Evolutionary conservation across 805 yeast genomes (phyloP).

Genomic region (Starmerella vitae): DNA sequence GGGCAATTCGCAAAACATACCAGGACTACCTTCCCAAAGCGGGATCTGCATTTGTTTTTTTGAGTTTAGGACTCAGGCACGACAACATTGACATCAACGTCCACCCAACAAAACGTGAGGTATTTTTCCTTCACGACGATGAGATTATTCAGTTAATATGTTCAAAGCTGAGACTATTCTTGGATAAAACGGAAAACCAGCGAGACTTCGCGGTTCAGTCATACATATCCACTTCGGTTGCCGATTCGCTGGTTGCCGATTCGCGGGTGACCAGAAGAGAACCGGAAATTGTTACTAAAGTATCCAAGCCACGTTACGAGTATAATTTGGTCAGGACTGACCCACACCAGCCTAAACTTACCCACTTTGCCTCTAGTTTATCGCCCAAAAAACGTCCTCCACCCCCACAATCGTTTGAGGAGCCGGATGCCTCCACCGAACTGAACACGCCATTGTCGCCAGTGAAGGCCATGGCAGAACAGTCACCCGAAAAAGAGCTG

Average conservation of each 20-base stretch:
- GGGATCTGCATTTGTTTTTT: slow-evolving; percentile 55
- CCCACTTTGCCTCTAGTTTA: slow-evolving; percentile 24
- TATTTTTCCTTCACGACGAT: slow-evolving; percentile 69
- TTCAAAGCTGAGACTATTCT: slow-evolving; percentile 34
- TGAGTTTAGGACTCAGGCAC: slow-evolving; percentile 56
- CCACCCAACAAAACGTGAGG: slow-evolving; percentile 92
- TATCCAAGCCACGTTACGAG: slow-evolving; percentile 32
- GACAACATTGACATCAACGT: slow-evolving; percentile 77
- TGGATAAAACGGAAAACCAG: slow-evolving; percentile 49
- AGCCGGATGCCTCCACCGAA: neutral
- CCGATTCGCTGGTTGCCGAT: neutral
- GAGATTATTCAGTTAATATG: slow-evolving; percentile 62
- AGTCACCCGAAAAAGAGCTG: neutral
- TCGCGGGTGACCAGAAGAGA: too few species aligned
- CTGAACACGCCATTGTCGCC: neutral
- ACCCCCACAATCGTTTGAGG: neutral
- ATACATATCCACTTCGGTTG: slow-evolving; percentile 3
- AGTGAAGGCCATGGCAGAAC: neutral
- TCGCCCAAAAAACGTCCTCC: neutral
- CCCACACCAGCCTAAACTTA: slow-evolving; percentile 44
- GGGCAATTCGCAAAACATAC: slow-evolving; percentile 53
- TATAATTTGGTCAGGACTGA: slow-evolving; percentile 62
- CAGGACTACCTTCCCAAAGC: slow-evolving; percentile 57
- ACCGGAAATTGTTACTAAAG: neutral
- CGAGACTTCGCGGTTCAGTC: slow-evolving; percentile 54